Base-by-base conservation (phyloP, 2,329 filamentous ascomycete genomes). In the Tolypocladium pustulatum region DNA sequence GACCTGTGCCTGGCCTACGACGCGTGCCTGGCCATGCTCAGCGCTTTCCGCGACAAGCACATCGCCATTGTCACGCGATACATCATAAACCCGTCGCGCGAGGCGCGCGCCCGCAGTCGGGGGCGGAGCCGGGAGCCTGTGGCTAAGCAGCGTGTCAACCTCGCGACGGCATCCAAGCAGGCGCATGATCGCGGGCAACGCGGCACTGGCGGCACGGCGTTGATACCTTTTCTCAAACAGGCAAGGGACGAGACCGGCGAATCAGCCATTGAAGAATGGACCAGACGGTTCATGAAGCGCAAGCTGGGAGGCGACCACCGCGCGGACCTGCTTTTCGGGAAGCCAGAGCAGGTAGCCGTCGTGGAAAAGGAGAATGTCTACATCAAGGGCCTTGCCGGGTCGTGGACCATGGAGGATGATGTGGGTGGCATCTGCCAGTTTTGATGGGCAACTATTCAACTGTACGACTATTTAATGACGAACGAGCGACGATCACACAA, bases 191-290 rank as follows among this genome's bases (percentile, higher is more conserved):
- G 76, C 67, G 87, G 87, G 56, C 81, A 96, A 34, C 90, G 89
- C 52, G 94, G 94, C 2, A 99, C 94, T 0, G 94, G 94, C 17
- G 94, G 94, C 20, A 97, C 94, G 0, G 90, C 92, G 0, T 77
- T 99, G 59, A 97, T 99, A 58, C 90, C 93, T 0, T 99, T 99
- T 74, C 78, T 99, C 61, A 97, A 97, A 74, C 94, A 99, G 74
- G 94, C 94, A 5, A 82, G 94, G 34, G 92, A 99, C 67, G 94
- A 99, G 78, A 99, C 94, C 0, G 90, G 90, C 20, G 93, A 97
- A 72, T 91, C 91, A 1, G 91, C 92, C 1, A 87, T 97, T 41
- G 81, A 84, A 65, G 75, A 78, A 56, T 87, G 84, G 85, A 80
- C 82, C 0, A 77, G 71, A 63, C 73, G 76, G 22, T 83, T 84